A percentile compares a stretch with the other conserved stretches of the same genome.
phyloP scores from a whole-genome alignment of 768 basidiomycete species.

The Auriscalpium orientale region DNA sequence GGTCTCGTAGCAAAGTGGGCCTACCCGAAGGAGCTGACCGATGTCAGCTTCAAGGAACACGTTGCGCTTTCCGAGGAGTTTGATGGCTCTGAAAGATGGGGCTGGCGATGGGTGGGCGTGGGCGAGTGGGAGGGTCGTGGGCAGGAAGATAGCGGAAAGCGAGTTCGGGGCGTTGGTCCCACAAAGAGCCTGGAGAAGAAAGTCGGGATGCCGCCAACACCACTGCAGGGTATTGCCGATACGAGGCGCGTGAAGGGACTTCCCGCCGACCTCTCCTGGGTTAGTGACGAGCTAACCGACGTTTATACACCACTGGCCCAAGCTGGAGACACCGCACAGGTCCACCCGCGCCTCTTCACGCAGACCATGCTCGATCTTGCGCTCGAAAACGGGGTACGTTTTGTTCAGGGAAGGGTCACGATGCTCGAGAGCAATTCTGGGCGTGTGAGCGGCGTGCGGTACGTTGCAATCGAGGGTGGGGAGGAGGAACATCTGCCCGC shows the following conservation, averaged over 20 bases:
- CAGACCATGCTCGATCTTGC: conserved; percentile 64
- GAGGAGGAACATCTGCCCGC: conserved; percentile 37
- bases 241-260: conserved; percentile 14
- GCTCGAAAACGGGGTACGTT: conserved; percentile 40
- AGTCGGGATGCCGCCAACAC: conserved; percentile 29
- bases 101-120: conserved; percentile 71
- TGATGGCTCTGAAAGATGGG: conserved; percentile 69
- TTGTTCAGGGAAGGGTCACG: conserved; percentile 40
- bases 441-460: conserved; percentile 41
- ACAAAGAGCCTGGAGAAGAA: conserved; percentile 50
- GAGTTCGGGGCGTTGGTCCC: conserved; percentile 23
- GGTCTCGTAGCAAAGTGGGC: conserved; percentile 86
- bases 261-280: conserved; percentile 28
- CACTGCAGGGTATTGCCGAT: conserved; percentile 7
- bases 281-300: conserved; percentile 44
- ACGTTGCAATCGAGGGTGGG: conserved; percentile 21
- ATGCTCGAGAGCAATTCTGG: conserved; percentile 35
- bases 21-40: conserved; percentile 60
- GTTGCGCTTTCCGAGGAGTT: conserved; percentile 62
- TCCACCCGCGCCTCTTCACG: conserved; percentile 71
- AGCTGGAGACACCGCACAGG: conserved; percentile 59
- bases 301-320: conserved; percentile 54
- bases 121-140: conserved; percentile 68
- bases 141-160: conserved; percentile 12
- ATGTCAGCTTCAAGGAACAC: conserved; percentile 71